Conservation (phyloP, 495 filamentous ascomycete genomes). For the Halenospora varia region DNA sequence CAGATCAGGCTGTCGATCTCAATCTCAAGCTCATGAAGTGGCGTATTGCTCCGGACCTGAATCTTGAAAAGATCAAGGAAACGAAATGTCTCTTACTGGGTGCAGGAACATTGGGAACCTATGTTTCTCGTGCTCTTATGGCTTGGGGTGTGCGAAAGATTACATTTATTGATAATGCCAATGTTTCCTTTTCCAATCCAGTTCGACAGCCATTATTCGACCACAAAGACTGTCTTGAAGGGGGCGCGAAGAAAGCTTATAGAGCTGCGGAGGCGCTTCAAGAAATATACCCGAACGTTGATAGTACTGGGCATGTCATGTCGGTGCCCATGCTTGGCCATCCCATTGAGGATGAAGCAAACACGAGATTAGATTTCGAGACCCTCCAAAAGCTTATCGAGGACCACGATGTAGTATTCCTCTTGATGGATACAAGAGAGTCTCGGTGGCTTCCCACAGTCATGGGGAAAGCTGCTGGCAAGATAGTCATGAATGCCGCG, state of each 20-base stretch:
- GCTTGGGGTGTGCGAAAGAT: conserved; percentile 97
- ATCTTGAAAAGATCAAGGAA: conserved; percentile 84
- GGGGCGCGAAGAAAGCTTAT: conserved; percentile 78
- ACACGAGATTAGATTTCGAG: conserved; percentile 68
- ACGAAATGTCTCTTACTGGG: conserved; percentile 93
- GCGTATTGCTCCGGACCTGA: conserved; percentile 83
- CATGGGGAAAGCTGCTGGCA: conserved; percentile 89
- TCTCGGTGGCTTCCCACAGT: conserved; percentile 95
- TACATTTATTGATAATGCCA: conserved; percentile 93
- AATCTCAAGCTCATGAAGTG: conserved; percentile 99
- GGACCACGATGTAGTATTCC: conserved; percentile 86
- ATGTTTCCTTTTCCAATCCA: conserved; percentile 94
- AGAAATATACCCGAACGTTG: conserved; percentile 88
- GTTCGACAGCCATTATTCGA: conserved; percentile 91
- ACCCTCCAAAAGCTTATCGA: conserved; percentile 71
- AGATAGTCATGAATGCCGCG: conserved; percentile 95
- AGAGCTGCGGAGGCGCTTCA: conserved; percentile 76
- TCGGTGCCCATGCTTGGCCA: conserved; percentile 95
- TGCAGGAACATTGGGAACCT: conserved; percentile 89
- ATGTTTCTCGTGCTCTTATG: conserved; percentile 85
- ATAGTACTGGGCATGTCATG: conserved; percentile 70
- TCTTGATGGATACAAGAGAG: conserved; percentile 95
- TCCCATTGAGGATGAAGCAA: conserved; percentile 66
- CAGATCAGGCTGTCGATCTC: conserved; percentile 94
- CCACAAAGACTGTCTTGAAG: conserved; percentile 82